Evolutionary conservation across 2,329 filamentous ascomycete genomes (phyloP).

Genomic region (Neonectria ditissima): DNA sequence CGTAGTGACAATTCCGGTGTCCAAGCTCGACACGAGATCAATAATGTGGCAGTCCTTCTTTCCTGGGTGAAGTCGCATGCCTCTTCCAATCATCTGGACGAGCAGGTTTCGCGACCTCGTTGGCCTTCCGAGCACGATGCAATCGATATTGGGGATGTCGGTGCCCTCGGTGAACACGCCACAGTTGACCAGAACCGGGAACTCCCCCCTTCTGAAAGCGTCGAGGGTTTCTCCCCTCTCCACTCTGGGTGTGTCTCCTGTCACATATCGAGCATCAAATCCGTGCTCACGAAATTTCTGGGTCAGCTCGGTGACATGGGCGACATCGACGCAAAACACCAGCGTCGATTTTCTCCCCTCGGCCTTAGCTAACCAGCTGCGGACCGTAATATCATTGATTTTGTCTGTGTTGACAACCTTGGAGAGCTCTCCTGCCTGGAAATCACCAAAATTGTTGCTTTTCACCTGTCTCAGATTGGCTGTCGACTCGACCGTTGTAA

Average conservation of each 20-base stretch:
- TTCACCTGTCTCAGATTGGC: slow-evolving; percentile 81
- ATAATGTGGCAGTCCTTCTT: slow-evolving; percentile 95
- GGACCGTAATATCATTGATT: slow-evolving; percentile 86
- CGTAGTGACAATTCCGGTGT: slow-evolving; percentile 87
- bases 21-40: slow-evolving; percentile 91
- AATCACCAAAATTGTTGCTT: slow-evolving; percentile 76
- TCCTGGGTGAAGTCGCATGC: slow-evolving; percentile 82
- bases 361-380: slow-evolving; percentile 86
- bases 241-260: slow-evolving; percentile 78
- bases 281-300: slow-evolving; percentile 80
- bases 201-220: slow-evolving; percentile 80
- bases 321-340: slow-evolving; percentile 92
- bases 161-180: slow-evolving; percentile 98
- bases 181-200: slow-evolving; percentile 91
- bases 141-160: slow-evolving; percentile 97
- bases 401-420: slow-evolving; percentile 83
- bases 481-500: slow-evolving; percentile 89
- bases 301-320: slow-evolving; percentile 82
- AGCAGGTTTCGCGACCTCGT: slow-evolving; percentile 94
- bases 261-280: slow-evolving; percentile 88
- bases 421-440: slow-evolving; percentile 81
- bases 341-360: slow-evolving; percentile 82
- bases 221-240: slow-evolving; percentile 77
- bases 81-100: slow-evolving; percentile 97
- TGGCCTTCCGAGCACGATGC: slow-evolving; percentile 86